Base-by-base conservation (phyloP, 768 basidiomycete genomes). In the Lactarius vividus region DNA sequence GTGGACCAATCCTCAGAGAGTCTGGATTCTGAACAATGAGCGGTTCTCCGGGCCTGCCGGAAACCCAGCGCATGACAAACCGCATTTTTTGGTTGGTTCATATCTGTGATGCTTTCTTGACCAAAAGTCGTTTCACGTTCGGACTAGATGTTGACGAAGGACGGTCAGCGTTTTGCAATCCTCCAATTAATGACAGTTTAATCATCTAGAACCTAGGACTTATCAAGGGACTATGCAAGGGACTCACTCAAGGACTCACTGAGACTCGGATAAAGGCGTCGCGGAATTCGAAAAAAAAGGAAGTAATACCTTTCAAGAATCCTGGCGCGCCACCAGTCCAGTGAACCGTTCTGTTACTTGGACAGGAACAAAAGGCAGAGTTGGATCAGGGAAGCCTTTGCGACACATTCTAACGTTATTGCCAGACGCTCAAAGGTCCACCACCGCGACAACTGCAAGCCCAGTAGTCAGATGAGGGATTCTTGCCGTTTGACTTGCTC, bases 221-320 rank as follows among this genome's bases (percentile, higher is more conserved):
- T 11, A 37, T 11, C 35, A 37, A 39, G 37, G 42, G 7, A 33
- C 33, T 33, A 33, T 33, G 33, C 33, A 33, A 33, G 33, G 33
- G 8, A 33, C 33, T 2, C 33, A 10, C 8, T 33, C 33, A 33
- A 33, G 8, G 8, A 2, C 28, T 59, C 13, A 39, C 13, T 33
- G 55, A 10, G 23, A 28, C 20, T 42, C 52, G 35, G 65, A 58
- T 59, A 49, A 39, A 57, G 49, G 40, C 42, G 57, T 49, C 65
- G 61, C 65, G 61, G 61, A 49, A 52, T 54, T 54, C 65, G 44
- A 66, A 62, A 66, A 66, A 44, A 66, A 42, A 35, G 65, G 61
- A 31, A 42, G 65, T 49, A 66, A 66, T 53, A 57, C 15, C 20
- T 29, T 49, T 58, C 31, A 23, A 64, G 35, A n/a, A 40, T 40